These are phyloP conservation scores for Paspalum vaginatum DNA, from an alignment of 176 grass and related monocot species.

Conservation along the genomic window DNA sequence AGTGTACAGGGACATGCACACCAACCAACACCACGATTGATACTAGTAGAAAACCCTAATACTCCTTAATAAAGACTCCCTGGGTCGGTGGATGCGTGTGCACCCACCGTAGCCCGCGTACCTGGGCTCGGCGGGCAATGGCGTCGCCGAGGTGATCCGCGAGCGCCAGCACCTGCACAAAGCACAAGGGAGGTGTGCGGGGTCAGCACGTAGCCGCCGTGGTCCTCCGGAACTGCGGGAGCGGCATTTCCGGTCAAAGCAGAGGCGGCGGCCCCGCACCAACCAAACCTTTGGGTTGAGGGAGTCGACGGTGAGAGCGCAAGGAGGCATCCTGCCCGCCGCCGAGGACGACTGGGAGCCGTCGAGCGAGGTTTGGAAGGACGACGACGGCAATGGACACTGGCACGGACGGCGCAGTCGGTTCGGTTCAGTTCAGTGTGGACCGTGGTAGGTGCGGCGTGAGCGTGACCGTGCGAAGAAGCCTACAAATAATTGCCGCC, in stretches of 20 bases:
- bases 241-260: neutral
- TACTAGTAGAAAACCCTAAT: neutral
- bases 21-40: neutral
- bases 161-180: slow-evolving; percentile 41
- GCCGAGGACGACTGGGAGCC: neutral
- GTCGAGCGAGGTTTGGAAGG: neutral
- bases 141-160: slow-evolving; percentile 41
- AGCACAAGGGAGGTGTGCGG: too few species aligned
- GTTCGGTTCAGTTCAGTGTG: neutral
- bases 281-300: slow-evolving; percentile 58
- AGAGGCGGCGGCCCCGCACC: neutral
- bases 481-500: slow-evolving; percentile 11
- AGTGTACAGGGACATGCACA: too few species aligned
- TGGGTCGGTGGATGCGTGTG: too few species aligned
- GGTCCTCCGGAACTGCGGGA: neutral
- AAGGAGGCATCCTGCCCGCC: slow-evolving; percentile 28
- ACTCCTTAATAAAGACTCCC: too few species aligned
- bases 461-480: neutral
- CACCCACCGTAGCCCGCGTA: neutral
- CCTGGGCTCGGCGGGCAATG: slow-evolving; percentile 43
- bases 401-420: neutral
- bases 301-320: slow-evolving; percentile 43
- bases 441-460: neutral
- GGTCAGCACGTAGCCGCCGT: neutral
- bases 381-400: neutral